Conservation (phyloP, 2,329 filamentous ascomycete genomes). For the Colletotrichum somersetense region DNA sequence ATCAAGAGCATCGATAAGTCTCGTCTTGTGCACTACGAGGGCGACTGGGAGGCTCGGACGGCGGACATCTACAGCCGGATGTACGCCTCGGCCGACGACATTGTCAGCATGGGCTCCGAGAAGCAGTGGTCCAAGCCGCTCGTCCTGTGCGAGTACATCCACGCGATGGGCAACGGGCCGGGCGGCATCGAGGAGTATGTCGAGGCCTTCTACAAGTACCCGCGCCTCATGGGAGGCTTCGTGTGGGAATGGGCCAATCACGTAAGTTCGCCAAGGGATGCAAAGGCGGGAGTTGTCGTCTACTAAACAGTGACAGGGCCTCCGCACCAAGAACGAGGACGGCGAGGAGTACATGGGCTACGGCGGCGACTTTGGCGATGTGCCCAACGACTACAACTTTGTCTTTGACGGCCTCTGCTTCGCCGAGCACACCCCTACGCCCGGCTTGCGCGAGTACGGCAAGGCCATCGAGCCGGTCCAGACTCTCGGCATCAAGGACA, state of each 20-base stretch:
- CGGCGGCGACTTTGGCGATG: slow-evolving; percentile 72
- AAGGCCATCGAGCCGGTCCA: slow-evolving; percentile 72
- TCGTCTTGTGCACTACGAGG: slow-evolving; percentile 75
- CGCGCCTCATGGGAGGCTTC: slow-evolving; percentile 69
- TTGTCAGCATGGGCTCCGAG: slow-evolving; percentile 55
- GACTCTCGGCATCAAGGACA: slow-evolving; percentile 58
- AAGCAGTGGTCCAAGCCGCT: slow-evolving; percentile 67
- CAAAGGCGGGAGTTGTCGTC: background rate
- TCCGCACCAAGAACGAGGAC: slow-evolving; percentile 58
- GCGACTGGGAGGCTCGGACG: slow-evolving; percentile 67
- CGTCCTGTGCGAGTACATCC: slow-evolving; percentile 67
- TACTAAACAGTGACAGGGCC: slow-evolving; percentile 48
- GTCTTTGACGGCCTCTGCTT: slow-evolving; percentile 68
- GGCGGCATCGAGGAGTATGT: slow-evolving; percentile 77
- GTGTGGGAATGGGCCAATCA: slow-evolving; percentile 76
- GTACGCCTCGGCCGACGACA: slow-evolving; percentile 68
- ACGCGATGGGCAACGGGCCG: slow-evolving; percentile 80
- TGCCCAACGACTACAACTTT: slow-evolving; percentile 71
- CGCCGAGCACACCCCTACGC: slow-evolving; percentile 63
- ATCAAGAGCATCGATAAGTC: slow-evolving; percentile 68
- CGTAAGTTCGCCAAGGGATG: slow-evolving; percentile 47
- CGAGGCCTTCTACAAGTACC: slow-evolving; percentile 70
- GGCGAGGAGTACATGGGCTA: slow-evolving; percentile 66
- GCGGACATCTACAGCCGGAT: slow-evolving; percentile 76
- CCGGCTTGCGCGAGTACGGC: slow-evolving; percentile 66